Conservation (phyloP, 2,329 filamentous ascomycete species). For the Pseudocercospora eumusae region DNA sequence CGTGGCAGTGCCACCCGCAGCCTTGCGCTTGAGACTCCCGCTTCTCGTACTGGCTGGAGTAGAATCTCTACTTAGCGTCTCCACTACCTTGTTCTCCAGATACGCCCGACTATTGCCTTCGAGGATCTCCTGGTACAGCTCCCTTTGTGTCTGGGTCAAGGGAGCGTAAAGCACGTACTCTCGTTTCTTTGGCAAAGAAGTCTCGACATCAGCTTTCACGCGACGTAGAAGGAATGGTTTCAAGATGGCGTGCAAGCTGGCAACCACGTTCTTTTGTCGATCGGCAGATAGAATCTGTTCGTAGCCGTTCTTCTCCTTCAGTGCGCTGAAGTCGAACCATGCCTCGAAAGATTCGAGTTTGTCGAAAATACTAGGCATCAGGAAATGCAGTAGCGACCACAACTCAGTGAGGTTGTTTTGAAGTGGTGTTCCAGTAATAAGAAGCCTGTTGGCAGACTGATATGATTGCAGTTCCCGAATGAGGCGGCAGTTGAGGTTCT, state of each 20-base stretch:
- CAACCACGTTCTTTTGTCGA: slow-evolving; percentile 73
- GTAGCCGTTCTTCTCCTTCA: slow-evolving; percentile 79
- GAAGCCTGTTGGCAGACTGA: slow-evolving; percentile 81
- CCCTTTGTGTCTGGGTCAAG: slow-evolving; percentile 85
- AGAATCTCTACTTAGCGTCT: slow-evolving; percentile 60
- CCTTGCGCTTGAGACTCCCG: slow-evolving; percentile 61
- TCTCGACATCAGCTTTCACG: slow-evolving; percentile 91
- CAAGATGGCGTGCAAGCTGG: slow-evolving; percentile 88
- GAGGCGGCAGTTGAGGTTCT: slow-evolving; percentile 90
- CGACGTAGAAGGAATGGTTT: slow-evolving; percentile 87
- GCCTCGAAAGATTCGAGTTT: slow-evolving; percentile 89
- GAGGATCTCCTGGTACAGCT: slow-evolving; percentile 78
- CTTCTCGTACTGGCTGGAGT: slow-evolving; percentile 52
- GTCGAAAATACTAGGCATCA: slow-evolving; percentile 89
- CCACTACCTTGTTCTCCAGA: slow-evolving; percentile 75
- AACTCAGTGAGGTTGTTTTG: slow-evolving; percentile 95
- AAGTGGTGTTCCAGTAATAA: slow-evolving; percentile 92
- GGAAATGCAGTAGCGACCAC: slow-evolving; percentile 92
- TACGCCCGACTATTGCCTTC: slow-evolving; percentile 54
- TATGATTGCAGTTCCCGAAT: slow-evolving; percentile 88
- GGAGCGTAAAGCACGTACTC: slow-evolving; percentile 96
- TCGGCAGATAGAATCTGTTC: slow-evolving; percentile 78
- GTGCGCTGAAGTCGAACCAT: slow-evolving; percentile 95
- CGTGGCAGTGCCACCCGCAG: slow-evolving; percentile 45
- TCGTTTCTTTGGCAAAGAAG: slow-evolving; percentile 88